Evolutionary conservation across 371 early-diverging fungal species (phyloP).

Genomic region (Actinomortierella wolfii): DNA sequence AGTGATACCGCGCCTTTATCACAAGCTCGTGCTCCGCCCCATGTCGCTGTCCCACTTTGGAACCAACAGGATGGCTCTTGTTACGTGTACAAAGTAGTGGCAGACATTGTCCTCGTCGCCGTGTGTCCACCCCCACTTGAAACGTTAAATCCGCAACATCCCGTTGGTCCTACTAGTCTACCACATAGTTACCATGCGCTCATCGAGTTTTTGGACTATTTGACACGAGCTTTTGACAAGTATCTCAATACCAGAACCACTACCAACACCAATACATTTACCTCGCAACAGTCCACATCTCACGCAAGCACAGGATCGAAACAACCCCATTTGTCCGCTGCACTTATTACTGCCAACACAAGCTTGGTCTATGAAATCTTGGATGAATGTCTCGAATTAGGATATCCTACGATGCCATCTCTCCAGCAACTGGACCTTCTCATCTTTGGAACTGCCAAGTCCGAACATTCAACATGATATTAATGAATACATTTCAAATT

Average conservation of each 20-base stretch:
- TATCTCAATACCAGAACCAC: slow-evolving; percentile 5
- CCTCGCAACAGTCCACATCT: not conserved
- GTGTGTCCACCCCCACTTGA: slow-evolving; percentile 23
- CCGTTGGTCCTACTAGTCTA: not conserved
- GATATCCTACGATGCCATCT: slow-evolving; percentile 32
- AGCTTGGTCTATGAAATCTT: slow-evolving; percentile 35
- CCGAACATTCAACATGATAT: not conserved
- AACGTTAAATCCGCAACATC: not conserved
- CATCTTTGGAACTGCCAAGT: slow-evolving; percentile 27
- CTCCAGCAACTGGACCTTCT: slow-evolving; percentile 30
- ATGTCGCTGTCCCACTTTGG: slow-evolving; percentile 3
- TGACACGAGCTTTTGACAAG: slow-evolving; percentile 23
- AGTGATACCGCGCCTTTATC: not conserved
- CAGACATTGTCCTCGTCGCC: slow-evolving; percentile 30
- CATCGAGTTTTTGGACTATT: slow-evolving; percentile 19
- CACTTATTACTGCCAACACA: slow-evolving; percentile 15
- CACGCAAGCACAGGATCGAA: not conserved
- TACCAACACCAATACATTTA: not conserved
- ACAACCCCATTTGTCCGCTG: slow-evolving; percentile 6
- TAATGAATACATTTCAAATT: not conserved
- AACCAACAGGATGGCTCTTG: slow-evolving; percentile 17
- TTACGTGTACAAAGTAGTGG: slow-evolving; percentile 21
- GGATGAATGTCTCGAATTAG: slow-evolving; percentile 37
- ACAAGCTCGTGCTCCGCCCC: not conserved
- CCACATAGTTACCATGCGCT: slow-evolving; percentile 18